phyloP scores from a whole-genome alignment of 2,329 filamentous ascomycete species.

The Aspergillus brasiliensis region DNA sequence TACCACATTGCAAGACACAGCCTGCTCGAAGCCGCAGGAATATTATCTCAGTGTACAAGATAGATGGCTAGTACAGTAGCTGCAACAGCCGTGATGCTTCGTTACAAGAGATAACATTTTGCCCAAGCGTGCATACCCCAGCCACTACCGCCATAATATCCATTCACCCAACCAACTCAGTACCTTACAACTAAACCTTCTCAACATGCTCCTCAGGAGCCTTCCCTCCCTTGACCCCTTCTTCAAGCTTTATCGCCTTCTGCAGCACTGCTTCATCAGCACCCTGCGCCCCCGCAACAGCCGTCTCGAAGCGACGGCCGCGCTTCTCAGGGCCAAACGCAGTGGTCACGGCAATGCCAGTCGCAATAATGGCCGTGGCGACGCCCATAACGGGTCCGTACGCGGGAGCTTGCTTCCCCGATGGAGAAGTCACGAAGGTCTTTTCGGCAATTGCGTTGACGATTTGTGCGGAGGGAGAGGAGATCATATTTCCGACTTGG shows the following conservation, averaged over 20 bases:
- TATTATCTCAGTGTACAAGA: too few species aligned
- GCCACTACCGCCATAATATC: neutral
- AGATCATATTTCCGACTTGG: slow-evolving; percentile 69
- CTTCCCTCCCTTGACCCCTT: slow-evolving; percentile 20
- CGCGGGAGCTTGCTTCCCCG: slow-evolving; percentile 63
- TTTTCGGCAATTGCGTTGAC: slow-evolving; percentile 73
- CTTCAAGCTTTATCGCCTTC: slow-evolving; percentile 27
- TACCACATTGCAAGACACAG: too few species aligned
- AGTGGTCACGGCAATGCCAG: slow-evolving; percentile 68
- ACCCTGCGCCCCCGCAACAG: slow-evolving; percentile 44
- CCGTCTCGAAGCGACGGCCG: slow-evolving; percentile 68
- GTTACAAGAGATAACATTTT: too few species aligned
- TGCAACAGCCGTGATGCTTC: too few species aligned
- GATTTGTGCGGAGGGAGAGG: slow-evolving; percentile 70
- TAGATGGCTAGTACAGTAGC: too few species aligned
- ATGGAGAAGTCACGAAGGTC: slow-evolving; percentile 55
- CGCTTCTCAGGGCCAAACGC: slow-evolving; percentile 74
- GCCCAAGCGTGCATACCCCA: too few species aligned
- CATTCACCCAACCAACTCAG: neutral
- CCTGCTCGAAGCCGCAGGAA: too few species aligned
- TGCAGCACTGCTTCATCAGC: slow-evolving; percentile 12
- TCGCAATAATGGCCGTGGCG: slow-evolving; percentile 73
- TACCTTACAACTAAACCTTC: slow-evolving; percentile 12
- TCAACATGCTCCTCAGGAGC: slow-evolving; percentile 28
- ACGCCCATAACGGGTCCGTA: slow-evolving; percentile 77